Evolutionary conservation across 768 basidiomycete species (phyloP).

Genomic region (Macrolepiota dolichaula): DNA sequence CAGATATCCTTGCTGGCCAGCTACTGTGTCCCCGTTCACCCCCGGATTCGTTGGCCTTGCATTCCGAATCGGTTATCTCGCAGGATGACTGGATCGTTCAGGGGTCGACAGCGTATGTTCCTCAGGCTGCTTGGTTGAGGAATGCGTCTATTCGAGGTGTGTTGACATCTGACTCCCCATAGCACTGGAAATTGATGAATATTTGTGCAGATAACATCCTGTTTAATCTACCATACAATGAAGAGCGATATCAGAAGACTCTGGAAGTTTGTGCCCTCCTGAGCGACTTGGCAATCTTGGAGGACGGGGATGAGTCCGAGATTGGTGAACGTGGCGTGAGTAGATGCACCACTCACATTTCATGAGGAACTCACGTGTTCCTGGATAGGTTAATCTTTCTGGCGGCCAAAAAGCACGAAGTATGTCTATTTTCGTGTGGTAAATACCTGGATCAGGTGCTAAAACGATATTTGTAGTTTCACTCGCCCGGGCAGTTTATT

Average conservation of each 20-base stretch:
- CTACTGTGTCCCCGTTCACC: conserved; percentile 81
- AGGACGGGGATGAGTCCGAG: conserved; percentile 86
- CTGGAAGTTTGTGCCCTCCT: conserved; percentile 76
- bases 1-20: conserved; percentile 80
- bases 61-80: conserved; percentile 36
- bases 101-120: conserved; percentile 85
- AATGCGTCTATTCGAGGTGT: conserved; percentile 60
- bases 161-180: background rate
- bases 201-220: conserved; percentile 58
- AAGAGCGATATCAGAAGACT: conserved; percentile 78
- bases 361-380: background rate
- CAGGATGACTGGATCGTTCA: conserved; percentile 73
- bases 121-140: conserved; percentile 67
- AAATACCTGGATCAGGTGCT: conserved; percentile 41
- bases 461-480: conserved; percentile 23
- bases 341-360: background rate
- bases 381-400: conserved; percentile 41
- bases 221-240: conserved; percentile 73
- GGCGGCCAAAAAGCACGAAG: conserved; percentile 71
- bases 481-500: conserved; percentile 80
- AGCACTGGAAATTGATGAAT: background rate
- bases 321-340: conserved; percentile 82
- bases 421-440: conserved; percentile 24
- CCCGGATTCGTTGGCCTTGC: conserved; percentile 69
- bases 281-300: conserved; percentile 75